phyloP scores from a whole-genome alignment of 129 eudicot species.

The Cynara cardunculus region DNA sequence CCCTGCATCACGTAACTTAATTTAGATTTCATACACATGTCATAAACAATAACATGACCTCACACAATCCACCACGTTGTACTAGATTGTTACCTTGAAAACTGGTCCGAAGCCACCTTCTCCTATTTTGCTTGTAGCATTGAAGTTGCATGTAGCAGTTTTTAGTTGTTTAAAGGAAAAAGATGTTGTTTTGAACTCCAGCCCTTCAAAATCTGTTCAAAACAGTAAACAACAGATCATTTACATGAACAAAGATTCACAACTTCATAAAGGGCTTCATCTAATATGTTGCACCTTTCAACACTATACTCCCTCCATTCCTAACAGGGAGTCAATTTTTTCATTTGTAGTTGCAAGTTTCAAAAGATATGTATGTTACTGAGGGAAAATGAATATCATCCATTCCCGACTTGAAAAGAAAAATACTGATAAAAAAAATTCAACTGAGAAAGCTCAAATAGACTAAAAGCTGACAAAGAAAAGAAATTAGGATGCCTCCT shows the following conservation, averaged over 20 bases:
- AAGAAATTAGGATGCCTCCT: too few species aligned
- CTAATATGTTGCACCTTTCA: background rate
- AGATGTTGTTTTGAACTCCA: slow-evolving; percentile 27
- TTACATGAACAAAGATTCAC: background rate
- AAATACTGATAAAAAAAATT: too few species aligned
- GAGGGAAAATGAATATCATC: too few species aligned
- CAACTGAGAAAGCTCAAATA: too few species aligned
- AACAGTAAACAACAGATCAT: background rate
- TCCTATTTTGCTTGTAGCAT: slow-evolving; percentile 32
- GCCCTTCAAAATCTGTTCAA: slow-evolving; percentile 34
- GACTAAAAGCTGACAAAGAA: too few species aligned
- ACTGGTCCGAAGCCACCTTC: slow-evolving; percentile 53
- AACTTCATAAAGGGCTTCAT: background rate
- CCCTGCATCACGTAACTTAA: slow-evolving; percentile 27
- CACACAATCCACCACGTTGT: background rate
- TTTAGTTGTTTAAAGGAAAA: slow-evolving; percentile 39
- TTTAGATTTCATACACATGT: slow-evolving; percentile 7
- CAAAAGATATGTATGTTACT: too few species aligned
- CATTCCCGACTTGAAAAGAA: too few species aligned
- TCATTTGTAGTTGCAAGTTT: too few species aligned
- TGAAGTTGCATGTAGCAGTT: slow-evolving; percentile 40
- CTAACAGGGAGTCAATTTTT: too few species aligned
- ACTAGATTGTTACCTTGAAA: slow-evolving; percentile 30
- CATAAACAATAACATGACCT: background rate
- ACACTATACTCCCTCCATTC: too few species aligned